Base-by-base conservation (phyloP, 2,329 filamentous ascomycete species). In the Myotisia sp. region DNA sequence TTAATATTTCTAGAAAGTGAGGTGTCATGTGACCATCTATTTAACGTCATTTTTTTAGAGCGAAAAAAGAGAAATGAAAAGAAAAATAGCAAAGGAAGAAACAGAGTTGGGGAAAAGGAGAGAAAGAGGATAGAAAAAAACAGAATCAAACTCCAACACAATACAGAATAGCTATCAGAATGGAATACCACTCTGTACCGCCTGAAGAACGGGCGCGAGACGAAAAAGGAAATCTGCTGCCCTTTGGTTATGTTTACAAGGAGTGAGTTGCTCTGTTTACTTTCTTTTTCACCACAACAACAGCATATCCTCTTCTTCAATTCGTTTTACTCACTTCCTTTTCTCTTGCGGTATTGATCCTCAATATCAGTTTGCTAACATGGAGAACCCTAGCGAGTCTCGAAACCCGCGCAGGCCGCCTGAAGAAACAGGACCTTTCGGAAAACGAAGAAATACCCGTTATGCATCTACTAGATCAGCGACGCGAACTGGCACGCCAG, bases 131-230 rank as follows among this genome's bases (percentile, higher is more conserved):
- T n/a, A n/a, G n/a, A n/a, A n/a, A n/a, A n/a, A n/a, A n/a, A n/a
- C n/a, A n/a, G n/a, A n/a, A n/a, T n/a, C n/a, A n/a, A n/a, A n/a
- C n/a, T n/a, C n/a, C n/a, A n/a, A n/a, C n/a, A n/a, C n/a, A n/a
- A n/a, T n/a, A n/a, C n/a, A n/a, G n/a, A n/a, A n/a, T n/a, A n/a
- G n/a, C n/a, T n/a, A n/a, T n/a, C n/a, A n/a, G n/a, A n/a, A 76
- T 76, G 68, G 73, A 78, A 54, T 71, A 77, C 33, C 73, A 78
- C 53, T 70, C 70, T 20, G 73, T 78, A 7, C 71, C 73, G 21
- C 69, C 70, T 35, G 64, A 70, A 44, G 74, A 77, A 53, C 68
- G 71, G 47, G 71, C 70, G 20, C 61, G 64, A 47, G 71, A 76
- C 47, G 64, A 67, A 34, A 65, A 67, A 31, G 72, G 73, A 32